Evolutionary conservation across 345 rosid species (phyloP).

Genomic region (Cochlearia excelsa): DNA sequence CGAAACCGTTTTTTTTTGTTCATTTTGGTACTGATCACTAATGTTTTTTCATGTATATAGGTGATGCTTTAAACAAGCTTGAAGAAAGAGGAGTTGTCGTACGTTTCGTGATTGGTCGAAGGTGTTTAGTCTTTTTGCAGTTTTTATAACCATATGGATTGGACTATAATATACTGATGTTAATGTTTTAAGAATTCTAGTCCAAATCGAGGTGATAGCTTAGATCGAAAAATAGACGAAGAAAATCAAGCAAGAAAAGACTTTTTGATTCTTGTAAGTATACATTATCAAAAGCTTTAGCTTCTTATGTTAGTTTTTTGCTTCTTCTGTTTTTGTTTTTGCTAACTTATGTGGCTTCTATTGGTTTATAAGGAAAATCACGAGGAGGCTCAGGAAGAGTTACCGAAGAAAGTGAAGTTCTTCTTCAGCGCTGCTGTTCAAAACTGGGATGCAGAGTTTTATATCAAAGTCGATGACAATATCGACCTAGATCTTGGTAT

Average conservation of each 20-base stretch:
- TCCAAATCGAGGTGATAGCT: conserved; percentile 93
- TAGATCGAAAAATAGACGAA: conserved; percentile 76
- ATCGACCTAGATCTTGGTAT: conserved; percentile 81
- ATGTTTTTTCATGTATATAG: conserved; percentile 31
- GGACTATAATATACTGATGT: conserved; percentile 20
- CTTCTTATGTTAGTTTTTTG: conserved; percentile 15
- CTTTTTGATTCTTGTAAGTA: conserved; percentile 84
- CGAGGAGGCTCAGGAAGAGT: conserved; percentile 92
- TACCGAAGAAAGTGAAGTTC: conserved; percentile 78
- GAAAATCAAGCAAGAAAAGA: conserved; percentile 68
- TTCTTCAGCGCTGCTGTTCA: conserved; percentile 87
- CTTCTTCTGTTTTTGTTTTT: neutral
- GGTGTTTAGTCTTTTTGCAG: conserved; percentile 39
- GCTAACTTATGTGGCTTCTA: conserved; percentile 18
- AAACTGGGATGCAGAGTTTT: conserved; percentile 94
- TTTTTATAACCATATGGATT: neutral
- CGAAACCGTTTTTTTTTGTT: neutral
- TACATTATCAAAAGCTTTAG: neutral
- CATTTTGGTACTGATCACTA: neutral
- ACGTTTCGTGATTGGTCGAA: conserved; percentile 93
- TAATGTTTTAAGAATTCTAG: conserved; percentile 42
- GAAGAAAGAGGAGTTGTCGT: conserved; percentile 88
- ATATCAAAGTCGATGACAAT: conserved; percentile 80
- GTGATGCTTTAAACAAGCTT: conserved; percentile 73
- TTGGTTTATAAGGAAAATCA: conserved; percentile 66